These are phyloP conservation scores for Lipomyces sp. DNA, from an alignment of 805 yeast genomes.

Conservation along the genomic window DNA sequence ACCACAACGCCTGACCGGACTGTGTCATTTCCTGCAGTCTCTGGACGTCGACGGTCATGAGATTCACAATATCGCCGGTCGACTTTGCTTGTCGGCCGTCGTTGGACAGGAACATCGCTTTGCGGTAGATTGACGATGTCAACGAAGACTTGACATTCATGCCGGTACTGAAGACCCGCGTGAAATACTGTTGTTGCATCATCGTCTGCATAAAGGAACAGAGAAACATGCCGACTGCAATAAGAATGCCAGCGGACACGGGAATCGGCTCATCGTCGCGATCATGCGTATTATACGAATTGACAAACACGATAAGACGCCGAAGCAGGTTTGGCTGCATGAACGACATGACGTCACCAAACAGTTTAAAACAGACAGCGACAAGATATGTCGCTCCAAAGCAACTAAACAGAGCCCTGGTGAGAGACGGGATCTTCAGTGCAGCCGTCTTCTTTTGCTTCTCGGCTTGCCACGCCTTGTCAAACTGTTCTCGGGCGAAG, in stretches of 20 bases:
- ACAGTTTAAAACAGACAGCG: conserved; percentile 68
- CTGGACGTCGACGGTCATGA: conserved; percentile 70
- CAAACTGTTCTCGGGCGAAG: conserved; percentile 38
- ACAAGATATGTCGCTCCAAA: conserved; percentile 67
- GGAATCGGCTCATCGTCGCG: conserved; percentile 41
- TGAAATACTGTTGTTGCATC: conserved; percentile 58
- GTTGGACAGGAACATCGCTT: conserved; percentile 63
- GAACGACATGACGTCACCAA: conserved; percentile 73
- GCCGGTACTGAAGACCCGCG: conserved; percentile 49
- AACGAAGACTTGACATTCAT: conserved; percentile 62
- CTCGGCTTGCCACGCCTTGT: conserved; percentile 62
- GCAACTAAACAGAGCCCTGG: conserved; percentile 57
- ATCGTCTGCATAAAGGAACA: conserved; percentile 60
- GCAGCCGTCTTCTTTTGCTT: conserved; percentile 41
- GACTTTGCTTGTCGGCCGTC: conserved; percentile 57
- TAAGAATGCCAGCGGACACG: conserved; percentile 55
- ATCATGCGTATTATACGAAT: conserved; percentile 40
- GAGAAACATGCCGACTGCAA: conserved; percentile 61
- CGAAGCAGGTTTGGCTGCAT: conserved; percentile 79
- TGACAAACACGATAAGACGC: conserved; percentile 58
- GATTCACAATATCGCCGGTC: conserved; percentile 76
- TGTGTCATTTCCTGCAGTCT: conserved; percentile 65
- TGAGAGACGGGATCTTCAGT: conserved; percentile 46
- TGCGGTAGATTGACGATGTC: conserved; percentile 66
- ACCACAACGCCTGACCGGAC: conserved; percentile 78